These are phyloP conservation scores for Lentinus brumalis DNA, from an alignment of 768 basidiomycete species.

Conservation along the genomic window DNA sequence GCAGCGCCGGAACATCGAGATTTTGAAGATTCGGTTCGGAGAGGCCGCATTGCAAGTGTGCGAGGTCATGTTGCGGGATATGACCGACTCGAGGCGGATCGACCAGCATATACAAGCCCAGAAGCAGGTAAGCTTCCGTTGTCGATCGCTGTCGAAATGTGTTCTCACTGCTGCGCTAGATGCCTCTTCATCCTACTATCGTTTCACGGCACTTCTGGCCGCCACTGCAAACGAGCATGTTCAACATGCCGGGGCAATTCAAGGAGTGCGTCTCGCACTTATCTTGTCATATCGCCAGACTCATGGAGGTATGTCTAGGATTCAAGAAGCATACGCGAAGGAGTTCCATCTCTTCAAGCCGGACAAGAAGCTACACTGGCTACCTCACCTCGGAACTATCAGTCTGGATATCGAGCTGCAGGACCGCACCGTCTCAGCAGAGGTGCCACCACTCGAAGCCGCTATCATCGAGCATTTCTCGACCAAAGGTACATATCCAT, in stretches of 20 bases:
- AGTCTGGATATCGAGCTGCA: slow-evolving; percentile 78
- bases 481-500: slow-evolving; percentile 50
- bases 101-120: slow-evolving; percentile 87
- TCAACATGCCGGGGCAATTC: slow-evolving; percentile 87
- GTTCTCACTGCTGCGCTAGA: slow-evolving; percentile 39
- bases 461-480: slow-evolving; percentile 88
- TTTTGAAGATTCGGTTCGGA: slow-evolving; percentile 94
- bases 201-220: slow-evolving; percentile 98
- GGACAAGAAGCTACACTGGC: slow-evolving; percentile 87
- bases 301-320: slow-evolving; percentile 39
- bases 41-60: slow-evolving; percentile 91
- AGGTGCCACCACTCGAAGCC: slow-evolving; percentile 88
- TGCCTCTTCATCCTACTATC: slow-evolving; percentile 82
- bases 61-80: slow-evolving; percentile 97
- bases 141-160: not conserved
- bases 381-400: slow-evolving; percentile 87
- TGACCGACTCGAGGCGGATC: slow-evolving; percentile 90
- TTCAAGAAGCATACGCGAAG: slow-evolving; percentile 74
- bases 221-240: slow-evolving; percentile 66
- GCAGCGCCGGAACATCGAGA: slow-evolving; percentile 90
- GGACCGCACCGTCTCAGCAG: slow-evolving; percentile 74
- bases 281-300: not conserved
- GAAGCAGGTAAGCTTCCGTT: slow-evolving; percentile 49
- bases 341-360: slow-evolving; percentile 87
- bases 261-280: slow-evolving; percentile 52